Percentiles rank a stretch among this genome's conserved stretches.
These are phyloP conservation scores for Hypoxylon subgilvum DNA, from an alignment of 495 filamentous ascomycete genomes.

Conservation along the genomic window DNA sequence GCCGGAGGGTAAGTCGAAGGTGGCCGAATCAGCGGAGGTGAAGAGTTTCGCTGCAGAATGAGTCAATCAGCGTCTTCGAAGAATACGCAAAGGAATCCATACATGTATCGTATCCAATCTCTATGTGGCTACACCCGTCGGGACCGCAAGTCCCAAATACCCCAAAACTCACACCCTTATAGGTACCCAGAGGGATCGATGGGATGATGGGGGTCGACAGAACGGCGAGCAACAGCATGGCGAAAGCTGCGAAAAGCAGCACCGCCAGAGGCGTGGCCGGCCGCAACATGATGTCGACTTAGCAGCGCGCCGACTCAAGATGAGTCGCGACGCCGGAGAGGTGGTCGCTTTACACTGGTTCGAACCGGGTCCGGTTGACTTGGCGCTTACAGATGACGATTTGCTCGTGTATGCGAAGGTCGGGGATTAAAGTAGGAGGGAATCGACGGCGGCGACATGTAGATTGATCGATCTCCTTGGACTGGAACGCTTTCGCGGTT, in stretches of 20 bases:
- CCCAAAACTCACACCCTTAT: conserved; percentile 78
- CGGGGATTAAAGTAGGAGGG: conserved; percentile 14
- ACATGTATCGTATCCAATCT: conserved; percentile 88
- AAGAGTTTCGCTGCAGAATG: conserved; percentile 49
- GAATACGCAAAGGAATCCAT: too few species aligned
- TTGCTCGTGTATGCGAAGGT: conserved; percentile 18
- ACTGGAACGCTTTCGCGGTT: neutral
- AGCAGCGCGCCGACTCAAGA: conserved; percentile 37
- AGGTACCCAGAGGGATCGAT: conserved; percentile 79
- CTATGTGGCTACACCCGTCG: conserved; percentile 67
- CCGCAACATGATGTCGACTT: conserved; percentile 65
- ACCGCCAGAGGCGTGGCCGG: conserved; percentile 92
- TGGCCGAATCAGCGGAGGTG: conserved; percentile 43
- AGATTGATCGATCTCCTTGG: conserved; percentile 15
- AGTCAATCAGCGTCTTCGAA: too few species aligned
- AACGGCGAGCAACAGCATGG: conserved; percentile 81
- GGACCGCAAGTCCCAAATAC: conserved; percentile 88
- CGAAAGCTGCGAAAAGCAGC: conserved; percentile 85
- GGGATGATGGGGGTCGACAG: conserved; percentile 92
- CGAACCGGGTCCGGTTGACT: neutral
- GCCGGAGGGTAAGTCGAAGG: conserved; percentile 75
- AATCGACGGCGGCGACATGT: conserved; percentile 31
- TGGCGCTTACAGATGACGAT: conserved; percentile 17
- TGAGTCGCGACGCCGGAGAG: conserved; percentile 35
- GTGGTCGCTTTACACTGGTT: conserved; percentile 11